Evolutionary conservation across 768 basidiomycete genomes (phyloP).

Genomic region (Cantharellus cinnabarinus): DNA sequence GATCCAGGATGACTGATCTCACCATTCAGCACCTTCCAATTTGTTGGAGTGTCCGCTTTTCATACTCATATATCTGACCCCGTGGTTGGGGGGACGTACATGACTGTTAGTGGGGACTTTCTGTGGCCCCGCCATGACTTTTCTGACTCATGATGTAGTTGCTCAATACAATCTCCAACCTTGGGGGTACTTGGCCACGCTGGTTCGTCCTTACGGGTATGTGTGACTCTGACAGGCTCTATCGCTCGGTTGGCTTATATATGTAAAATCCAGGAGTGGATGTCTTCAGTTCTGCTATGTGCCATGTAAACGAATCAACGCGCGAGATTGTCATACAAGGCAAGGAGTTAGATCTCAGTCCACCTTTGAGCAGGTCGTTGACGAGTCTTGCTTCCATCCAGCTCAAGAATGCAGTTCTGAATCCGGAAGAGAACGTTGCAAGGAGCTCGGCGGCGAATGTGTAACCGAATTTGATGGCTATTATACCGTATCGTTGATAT

Average conservation of each 20-base stretch:
- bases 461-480: conserved; percentile 79
- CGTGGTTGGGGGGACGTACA: conserved; percentile 93
- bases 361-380: conserved; percentile 6
- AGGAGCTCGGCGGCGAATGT: conserved; percentile 57
- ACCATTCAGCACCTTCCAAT: conserved; percentile 75
- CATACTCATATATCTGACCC: conserved; percentile 94
- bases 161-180: conserved; percentile 85
- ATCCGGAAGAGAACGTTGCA: conserved; percentile 63
- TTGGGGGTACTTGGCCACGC: conserved; percentile 96
- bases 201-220: conserved; percentile 85
- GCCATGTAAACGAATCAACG: conserved; percentile 35
- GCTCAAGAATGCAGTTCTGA: conserved; percentile 85
- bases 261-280: conserved; percentile 45
- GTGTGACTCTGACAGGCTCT: conserved; percentile 8
- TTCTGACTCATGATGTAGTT: conserved; percentile 28
- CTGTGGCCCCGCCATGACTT: not conserved
- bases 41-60: conserved; percentile 97
- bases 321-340: conserved; percentile 15
- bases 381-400: conserved; percentile 13
- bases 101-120: conserved; percentile 53
- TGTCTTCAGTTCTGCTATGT: conserved; percentile 65
- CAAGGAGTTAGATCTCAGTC: conserved; percentile 31
- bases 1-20: not conserved
- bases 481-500: conserved; percentile 64
- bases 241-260: not conserved